Percentiles rank a stretch among this genome's conserved stretches.
Conservation (phyloP, 345 rosid species). For the Hibiscus trionum region DNA sequence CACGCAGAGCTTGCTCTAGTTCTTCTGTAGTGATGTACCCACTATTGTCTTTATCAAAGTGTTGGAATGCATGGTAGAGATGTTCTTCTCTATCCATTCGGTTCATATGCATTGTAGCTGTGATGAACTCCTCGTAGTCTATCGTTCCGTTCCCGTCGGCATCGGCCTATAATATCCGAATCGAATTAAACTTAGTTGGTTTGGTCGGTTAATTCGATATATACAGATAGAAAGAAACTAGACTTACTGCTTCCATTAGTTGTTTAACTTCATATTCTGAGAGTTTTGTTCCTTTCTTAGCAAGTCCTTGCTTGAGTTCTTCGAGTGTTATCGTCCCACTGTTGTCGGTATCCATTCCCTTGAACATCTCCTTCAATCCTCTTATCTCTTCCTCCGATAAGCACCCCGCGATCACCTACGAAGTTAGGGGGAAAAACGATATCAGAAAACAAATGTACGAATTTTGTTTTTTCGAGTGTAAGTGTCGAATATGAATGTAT, state of each 20-base stretch:
- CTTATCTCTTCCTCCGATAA: conserved; percentile 92
- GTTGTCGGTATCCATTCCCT: conserved; percentile 71
- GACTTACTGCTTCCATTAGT: conserved; percentile 87
- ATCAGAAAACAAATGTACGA: not conserved
- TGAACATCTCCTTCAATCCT: conserved; percentile 92
- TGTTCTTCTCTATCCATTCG: conserved; percentile 71
- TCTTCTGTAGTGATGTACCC: conserved; percentile 84
- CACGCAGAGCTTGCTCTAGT: conserved; percentile 76
- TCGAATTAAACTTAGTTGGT: too few relatives aligned
- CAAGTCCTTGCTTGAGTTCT: conserved; percentile 83
- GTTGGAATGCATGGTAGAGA: conserved; percentile 72
- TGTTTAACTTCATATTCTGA: conserved; percentile 80
- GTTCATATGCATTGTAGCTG: conserved; percentile 78
- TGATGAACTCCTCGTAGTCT: conserved; percentile 70
- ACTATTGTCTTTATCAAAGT: conserved; percentile 76
- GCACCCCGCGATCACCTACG: conserved; percentile 88
- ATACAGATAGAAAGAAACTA: not conserved
- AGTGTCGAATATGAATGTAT: too few relatives aligned
- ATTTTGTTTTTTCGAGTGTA: too few relatives aligned
- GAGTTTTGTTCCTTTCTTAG: conserved; percentile 89
- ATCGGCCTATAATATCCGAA: conserved; percentile 43
- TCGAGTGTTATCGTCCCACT: conserved; percentile 94
- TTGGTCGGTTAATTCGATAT: too few relatives aligned
- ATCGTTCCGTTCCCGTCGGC: conserved; percentile 78
- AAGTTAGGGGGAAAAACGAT: too few relatives aligned